phyloP scores from a whole-genome alignment of 129 eudicot species.

The Sambucus nigra region DNA sequence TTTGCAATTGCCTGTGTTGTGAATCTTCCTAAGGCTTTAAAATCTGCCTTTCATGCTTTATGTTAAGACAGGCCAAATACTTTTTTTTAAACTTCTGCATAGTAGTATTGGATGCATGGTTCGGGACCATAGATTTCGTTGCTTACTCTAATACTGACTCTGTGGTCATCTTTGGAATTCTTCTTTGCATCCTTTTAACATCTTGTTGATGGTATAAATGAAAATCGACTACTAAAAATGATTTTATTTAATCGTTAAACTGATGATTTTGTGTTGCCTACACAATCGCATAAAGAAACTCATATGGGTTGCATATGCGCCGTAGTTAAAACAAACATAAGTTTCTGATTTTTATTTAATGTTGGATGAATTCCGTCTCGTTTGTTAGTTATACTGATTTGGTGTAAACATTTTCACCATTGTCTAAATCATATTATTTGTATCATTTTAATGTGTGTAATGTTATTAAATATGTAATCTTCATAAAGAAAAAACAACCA shows the following conservation, averaged over 20 bases:
- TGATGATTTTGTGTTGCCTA: conserved; percentile 7
- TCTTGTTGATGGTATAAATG: conserved; percentile 1
- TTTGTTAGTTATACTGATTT: conserved; percentile 10
- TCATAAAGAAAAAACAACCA: too few species aligned
- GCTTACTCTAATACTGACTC: conserved; percentile 20
- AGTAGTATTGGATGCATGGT: too few species aligned
- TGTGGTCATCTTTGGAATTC: conserved; percentile 27
- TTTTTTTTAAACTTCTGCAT: too few species aligned
- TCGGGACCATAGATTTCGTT: conserved; percentile 31
- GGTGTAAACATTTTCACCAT: conserved; percentile 14
- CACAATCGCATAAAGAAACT: conserved; percentile 2
- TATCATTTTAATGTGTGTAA: conserved; percentile 25
- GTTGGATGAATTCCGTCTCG: conserved; percentile 33
- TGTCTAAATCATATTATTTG: conserved; percentile 19
- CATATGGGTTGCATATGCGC: conserved; percentile 18
- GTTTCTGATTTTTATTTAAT: conserved; percentile 14
- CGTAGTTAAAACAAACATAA: conserved; percentile 13
- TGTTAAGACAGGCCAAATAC: too few species aligned
- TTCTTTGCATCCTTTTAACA: conserved; percentile 32
- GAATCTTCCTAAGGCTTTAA: too few species aligned
- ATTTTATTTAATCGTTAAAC: conserved; percentile 1
- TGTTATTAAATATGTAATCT: neutral
- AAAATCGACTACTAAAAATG: neutral
- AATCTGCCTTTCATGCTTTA: too few species aligned
- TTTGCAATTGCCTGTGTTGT: too few species aligned